Evolutionary conservation across 768 basidiomycete genomes (phyloP), one percentile per base, ranked within the genome.

Genomic region (Rhodotorula kratochvilovae): DNA sequence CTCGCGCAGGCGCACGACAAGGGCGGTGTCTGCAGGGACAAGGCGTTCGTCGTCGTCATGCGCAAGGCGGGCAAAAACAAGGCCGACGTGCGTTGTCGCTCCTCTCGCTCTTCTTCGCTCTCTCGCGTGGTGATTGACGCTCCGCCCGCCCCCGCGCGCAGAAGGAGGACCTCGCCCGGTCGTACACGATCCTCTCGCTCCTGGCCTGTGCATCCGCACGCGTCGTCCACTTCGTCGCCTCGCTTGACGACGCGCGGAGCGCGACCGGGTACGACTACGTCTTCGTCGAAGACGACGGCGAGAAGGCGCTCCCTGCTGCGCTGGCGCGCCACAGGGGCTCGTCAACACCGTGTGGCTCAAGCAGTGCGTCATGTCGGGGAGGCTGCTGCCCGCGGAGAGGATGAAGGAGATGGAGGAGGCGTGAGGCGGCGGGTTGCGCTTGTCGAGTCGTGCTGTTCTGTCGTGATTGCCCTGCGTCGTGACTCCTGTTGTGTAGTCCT

Each of bases 151-250:
- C 31, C 36, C 64, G 54, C 50, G 2, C 1, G 42, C 36, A 61
- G 25, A 29, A 36, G 42, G 23, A 61, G 25, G 25, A 36, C 15
- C 60, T 46, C 17, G 6, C 43, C 23, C 48, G 48, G 23, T 50
- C 48, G 4, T 54, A 54, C 33, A 35, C 45, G 39, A 13, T 74
- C 55, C 73, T 86, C 84, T 33, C 85, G 61, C 89, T 93, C 70
- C 84, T 91, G 46, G 79, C 90, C 54, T 85, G 86, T 42, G 90
- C 93, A 87, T 91, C 91, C 1, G 90, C 92, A 0, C 80, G 81
- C 13, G 82, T 81, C 21, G 88, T 94, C 57, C 89, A 91, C 79
- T 86, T 87, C 4, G 85, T 87, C 39, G 79, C 81, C 15, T 84
- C 86, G n/a, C 42, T 80, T 16, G 82, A 80, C 67, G 79, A 81